These are phyloP conservation scores for Pseudevernia furfuracea DNA, from an alignment of 495 filamentous ascomycete species.

Conservation along the genomic window DNA sequence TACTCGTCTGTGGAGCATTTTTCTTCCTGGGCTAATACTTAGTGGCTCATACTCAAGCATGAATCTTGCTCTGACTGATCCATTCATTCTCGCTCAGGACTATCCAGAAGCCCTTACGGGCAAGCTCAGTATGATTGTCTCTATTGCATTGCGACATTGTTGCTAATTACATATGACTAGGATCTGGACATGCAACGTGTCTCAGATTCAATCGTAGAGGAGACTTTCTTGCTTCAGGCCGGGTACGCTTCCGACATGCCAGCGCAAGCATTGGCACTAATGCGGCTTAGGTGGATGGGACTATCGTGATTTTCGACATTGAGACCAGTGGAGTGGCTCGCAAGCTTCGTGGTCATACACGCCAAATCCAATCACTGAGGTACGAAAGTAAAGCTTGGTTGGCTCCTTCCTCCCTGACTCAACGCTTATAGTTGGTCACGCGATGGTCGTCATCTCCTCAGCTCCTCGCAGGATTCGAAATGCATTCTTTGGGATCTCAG, in stretches of 20 bases:
- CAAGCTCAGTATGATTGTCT: slow-evolving; percentile 57
- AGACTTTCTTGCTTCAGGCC: slow-evolving; percentile 86
- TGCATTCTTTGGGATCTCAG: slow-evolving; percentile 89
- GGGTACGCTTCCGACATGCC: slow-evolving; percentile 41
- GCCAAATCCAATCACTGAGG: slow-evolving; percentile 79
- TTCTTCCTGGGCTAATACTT: neutral
- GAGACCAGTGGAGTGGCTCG: slow-evolving; percentile 93
- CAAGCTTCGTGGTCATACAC: slow-evolving; percentile 84
- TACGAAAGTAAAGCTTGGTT: slow-evolving; percentile 18
- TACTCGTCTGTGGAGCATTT: neutral
- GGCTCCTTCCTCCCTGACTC: slow-evolving; percentile 11
- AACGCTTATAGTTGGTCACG: slow-evolving; percentile 69
- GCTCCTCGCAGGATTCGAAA: slow-evolving; percentile 91
- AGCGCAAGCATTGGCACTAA: slow-evolving; percentile 14
- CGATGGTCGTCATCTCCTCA: slow-evolving; percentile 87
- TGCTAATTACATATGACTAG: slow-evolving; percentile 28
- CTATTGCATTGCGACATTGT: neutral
- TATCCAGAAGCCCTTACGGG: slow-evolving; percentile 85
- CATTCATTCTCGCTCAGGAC: slow-evolving; percentile 83
- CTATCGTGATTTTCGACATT: slow-evolving; percentile 90
- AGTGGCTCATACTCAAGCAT: slow-evolving; percentile 34
- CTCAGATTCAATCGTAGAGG: slow-evolving; percentile 90
- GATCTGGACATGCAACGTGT: slow-evolving; percentile 57
- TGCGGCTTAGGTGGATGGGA: slow-evolving; percentile 62
- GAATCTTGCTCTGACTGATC: slow-evolving; percentile 75